Percentiles rank a stretch among this genome's conserved stretches.
phyloP scores from a whole-genome alignment of 768 basidiomycete genomes.

The Chiua virens region DNA sequence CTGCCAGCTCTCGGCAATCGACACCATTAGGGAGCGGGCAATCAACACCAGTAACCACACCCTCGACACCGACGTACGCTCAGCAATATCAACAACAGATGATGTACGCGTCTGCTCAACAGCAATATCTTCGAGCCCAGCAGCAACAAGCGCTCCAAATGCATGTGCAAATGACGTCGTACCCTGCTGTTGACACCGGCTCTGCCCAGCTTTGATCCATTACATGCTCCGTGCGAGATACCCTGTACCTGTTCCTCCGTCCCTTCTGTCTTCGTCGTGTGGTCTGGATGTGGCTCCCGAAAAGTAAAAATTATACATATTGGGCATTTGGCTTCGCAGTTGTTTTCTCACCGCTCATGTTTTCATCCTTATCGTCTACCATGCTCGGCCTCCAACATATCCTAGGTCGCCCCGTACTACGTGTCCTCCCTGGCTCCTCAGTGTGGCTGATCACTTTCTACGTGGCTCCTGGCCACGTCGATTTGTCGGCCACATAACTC shows the following conservation, averaged over 20 bases:
- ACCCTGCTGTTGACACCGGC: constrained; percentile 13
- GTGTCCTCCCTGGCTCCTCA: constrained; percentile 4
- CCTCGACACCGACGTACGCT: constrained; percentile 32
- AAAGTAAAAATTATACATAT: constrained; percentile 40
- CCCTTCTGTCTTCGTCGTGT: not conserved
- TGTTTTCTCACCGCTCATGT: constrained; percentile 10
- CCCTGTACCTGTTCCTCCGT: not conserved
- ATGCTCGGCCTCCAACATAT: constrained; percentile 34
- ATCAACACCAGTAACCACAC: constrained; percentile 29
- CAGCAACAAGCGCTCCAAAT: constrained; percentile 34
- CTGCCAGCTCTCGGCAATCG: constrained; percentile 34
- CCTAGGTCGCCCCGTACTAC: constrained; percentile 24
- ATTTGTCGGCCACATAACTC: not conserved
- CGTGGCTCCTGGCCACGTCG: constrained; percentile 6
- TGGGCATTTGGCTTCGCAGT: constrained; percentile 27
- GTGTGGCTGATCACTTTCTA: constrained; percentile 6
- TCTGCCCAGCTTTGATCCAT: constrained; percentile 15
- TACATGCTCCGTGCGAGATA: constrained; percentile 11
- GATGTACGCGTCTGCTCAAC: constrained; percentile 36
- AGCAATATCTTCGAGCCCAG: constrained; percentile 37
- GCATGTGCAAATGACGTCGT: constrained; percentile 27
- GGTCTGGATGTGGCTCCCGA: constrained; percentile 3
- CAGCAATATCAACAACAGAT: constrained; percentile 39
- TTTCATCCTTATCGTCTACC: constrained; percentile 9
- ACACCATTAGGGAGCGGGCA: constrained; percentile 33